Evolutionary conservation across 2,329 filamentous ascomycete species (phyloP).

Genomic region (Diplodia sapinea): DNA sequence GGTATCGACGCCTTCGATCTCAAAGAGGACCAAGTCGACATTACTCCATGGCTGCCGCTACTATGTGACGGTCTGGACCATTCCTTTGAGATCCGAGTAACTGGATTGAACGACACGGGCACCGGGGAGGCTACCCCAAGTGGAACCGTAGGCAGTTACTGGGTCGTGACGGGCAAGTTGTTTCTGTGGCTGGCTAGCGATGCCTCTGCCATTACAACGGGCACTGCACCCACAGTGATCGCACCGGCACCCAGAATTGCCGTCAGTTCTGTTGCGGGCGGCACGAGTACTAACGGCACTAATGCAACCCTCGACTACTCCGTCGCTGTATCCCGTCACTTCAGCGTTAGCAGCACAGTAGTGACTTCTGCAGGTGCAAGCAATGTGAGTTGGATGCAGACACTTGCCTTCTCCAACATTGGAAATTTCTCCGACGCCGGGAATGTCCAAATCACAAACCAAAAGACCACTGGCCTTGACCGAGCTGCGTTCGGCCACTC

Average conservation of each 20-base stretch:
- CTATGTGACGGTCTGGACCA: slow-evolving; percentile 70
- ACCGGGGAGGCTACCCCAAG: slow-evolving; percentile 48
- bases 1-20: slow-evolving; percentile 81
- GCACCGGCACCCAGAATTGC: slow-evolving; percentile 55
- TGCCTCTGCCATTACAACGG: slow-evolving; percentile 59
- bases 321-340: slow-evolving; percentile 60
- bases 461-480: slow-evolving; percentile 59
- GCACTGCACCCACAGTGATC: slow-evolving; percentile 45
- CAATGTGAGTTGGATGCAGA: slow-evolving; percentile 63
- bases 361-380: slow-evolving; percentile 54
- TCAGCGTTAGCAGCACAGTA: slow-evolving; percentile 62
- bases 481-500: slow-evolving; percentile 35
- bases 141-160: slow-evolving; percentile 66
- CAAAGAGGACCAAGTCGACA: slow-evolving; percentile 79
- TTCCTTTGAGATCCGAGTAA: slow-evolving; percentile 70
- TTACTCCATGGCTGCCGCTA: slow-evolving; percentile 75
- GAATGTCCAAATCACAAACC: slow-evolving; percentile 59
- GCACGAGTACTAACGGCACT: slow-evolving; percentile 55
- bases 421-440: slow-evolving; percentile 62
- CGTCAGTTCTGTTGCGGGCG: slow-evolving; percentile 56
- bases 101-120: slow-evolving; percentile 66
- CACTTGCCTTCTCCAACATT: slow-evolving; percentile 61
- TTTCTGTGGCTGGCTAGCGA: slow-evolving; percentile 72
- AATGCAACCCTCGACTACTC: slow-evolving; percentile 67
- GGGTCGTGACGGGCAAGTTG: slow-evolving; percentile 79